Conservation (phyloP, 495 filamentous ascomycete species). For the Podospora sp. region DNA sequence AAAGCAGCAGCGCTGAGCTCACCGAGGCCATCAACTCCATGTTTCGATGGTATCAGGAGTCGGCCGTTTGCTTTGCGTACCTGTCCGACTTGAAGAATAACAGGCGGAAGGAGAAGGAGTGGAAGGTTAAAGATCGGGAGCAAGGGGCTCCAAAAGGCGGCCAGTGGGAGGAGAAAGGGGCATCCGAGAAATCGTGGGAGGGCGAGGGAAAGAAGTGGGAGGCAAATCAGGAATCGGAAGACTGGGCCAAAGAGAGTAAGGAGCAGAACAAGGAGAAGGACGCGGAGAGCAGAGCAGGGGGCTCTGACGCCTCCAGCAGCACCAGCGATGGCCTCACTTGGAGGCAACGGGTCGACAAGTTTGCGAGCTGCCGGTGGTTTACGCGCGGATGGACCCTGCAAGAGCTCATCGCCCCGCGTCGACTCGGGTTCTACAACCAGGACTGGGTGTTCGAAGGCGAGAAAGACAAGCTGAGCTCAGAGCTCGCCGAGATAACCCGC, state of each 20-base stretch:
- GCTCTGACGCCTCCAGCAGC: neutral
- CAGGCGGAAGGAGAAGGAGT: neutral
- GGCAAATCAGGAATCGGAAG: neutral
- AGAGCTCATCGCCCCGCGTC: slow-evolving; percentile 42
- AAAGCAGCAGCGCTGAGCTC: slow-evolving; percentile 47
- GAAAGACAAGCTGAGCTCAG: slow-evolving; percentile 12
- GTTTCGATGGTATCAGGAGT: slow-evolving; percentile 44
- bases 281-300: neutral
- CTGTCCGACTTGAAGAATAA: slow-evolving; percentile 28
- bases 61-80: slow-evolving; percentile 41
- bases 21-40: slow-evolving; percentile 53
- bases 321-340: neutral
- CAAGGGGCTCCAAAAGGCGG: neutral
- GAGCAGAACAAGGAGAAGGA: neutral
- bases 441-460: slow-evolving; percentile 32
- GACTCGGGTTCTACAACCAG: slow-evolving; percentile 36
- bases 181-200: neutral
- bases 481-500: slow-evolving; percentile 21
- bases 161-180: neutral
- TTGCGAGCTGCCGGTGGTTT: slow-evolving; percentile 36
- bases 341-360: neutral
- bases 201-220: neutral
- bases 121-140: neutral
- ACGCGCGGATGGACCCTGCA: slow-evolving; percentile 45
- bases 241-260: neutral